These are phyloP conservation scores for Scheffersomyces spartinae DNA, from an alignment of 805 yeast species.

Conservation along the genomic window DNA sequence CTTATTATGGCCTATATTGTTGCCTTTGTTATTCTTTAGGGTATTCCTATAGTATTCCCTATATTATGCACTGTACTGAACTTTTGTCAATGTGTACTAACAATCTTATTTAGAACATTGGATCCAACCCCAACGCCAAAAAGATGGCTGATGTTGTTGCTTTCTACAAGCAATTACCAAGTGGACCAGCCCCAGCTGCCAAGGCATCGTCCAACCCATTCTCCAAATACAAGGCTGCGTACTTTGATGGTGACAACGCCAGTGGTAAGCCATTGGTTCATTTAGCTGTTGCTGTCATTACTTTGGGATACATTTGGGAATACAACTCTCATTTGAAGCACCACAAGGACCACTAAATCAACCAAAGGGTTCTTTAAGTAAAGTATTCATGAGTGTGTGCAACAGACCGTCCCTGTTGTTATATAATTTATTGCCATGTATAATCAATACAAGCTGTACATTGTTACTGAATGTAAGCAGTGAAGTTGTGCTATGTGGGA, in stretches of 20 bases:
- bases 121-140: constrained; percentile 93
- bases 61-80: background rate
- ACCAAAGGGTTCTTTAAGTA: no score
- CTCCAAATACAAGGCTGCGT: constrained; percentile 76
- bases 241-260: constrained; percentile 74
- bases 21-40: background rate
- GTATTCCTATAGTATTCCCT: background rate
- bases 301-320: constrained; percentile 83
- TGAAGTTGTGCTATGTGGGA: no score
- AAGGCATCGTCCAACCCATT: constrained; percentile 55
- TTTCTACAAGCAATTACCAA: constrained; percentile 93
- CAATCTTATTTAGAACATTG: constrained; percentile 54
- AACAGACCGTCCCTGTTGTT: no score
- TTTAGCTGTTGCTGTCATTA: constrained; percentile 53
- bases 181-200: constrained; percentile 75
- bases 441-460: no score
- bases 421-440: no score
- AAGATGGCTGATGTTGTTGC: constrained; percentile 91
- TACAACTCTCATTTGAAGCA: constrained; percentile 76
- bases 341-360: no score
- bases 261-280: constrained; percentile 77
- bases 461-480: no score
- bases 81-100: constrained; percentile 6
- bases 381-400: no score
- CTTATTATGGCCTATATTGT: no score